Base-by-base conservation (phyloP, 2,329 filamentous ascomycete genomes). In the Claviceps cyperi region DNA sequence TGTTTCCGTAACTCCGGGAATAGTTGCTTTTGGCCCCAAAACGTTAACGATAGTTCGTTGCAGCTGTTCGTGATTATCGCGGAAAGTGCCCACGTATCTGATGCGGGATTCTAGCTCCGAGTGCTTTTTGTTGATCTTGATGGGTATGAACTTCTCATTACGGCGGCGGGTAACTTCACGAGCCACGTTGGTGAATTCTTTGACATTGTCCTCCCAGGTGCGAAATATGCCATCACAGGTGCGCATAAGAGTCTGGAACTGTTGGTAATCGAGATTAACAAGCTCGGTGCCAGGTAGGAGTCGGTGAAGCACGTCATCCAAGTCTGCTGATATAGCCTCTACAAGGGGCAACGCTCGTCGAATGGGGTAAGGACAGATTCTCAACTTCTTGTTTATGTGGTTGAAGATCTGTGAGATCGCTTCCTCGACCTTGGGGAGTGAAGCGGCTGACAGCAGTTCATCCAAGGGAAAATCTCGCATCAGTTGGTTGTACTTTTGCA, bases 381-480 rank as follows among this genome's bases (percentile, higher is more conserved):
- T 85, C 60, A 98, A 76, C 72, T 98, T 98, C 74, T 95, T 96
- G 74, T 96, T 98, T 64, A 98, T 76, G 65, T 99, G 94, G 45
- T 72, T 78, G 65, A 99, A 98, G 55, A 98, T 95, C 59, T 90
- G 79, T 43, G 83, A 78, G 54, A 98, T 78, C 6, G 92, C 86
- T 59, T 97, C 90, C 60, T 92, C 82, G 2, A 94, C 81, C 67
- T 95, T 96, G 59, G 82, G 74, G 43, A 98, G 69, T 1, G 90
- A 91, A 0, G 90, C 94, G 1, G 92, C 90, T 15, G 92, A 95
- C 17, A 96, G 77, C 28, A 99, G 72, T 65, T 99, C 92, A 62
- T 97, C 91, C 36, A 98, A 74, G 0, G 92, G 92, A 56, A 99
- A 97, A 64, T 98, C 94, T 55, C 92, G 84, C 87, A 99, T 97